Percentiles rank a stretch among this genome's conserved stretches.
phyloP scores from a whole-genome alignment of 345 rosid species.

The Salix caprea region DNA sequence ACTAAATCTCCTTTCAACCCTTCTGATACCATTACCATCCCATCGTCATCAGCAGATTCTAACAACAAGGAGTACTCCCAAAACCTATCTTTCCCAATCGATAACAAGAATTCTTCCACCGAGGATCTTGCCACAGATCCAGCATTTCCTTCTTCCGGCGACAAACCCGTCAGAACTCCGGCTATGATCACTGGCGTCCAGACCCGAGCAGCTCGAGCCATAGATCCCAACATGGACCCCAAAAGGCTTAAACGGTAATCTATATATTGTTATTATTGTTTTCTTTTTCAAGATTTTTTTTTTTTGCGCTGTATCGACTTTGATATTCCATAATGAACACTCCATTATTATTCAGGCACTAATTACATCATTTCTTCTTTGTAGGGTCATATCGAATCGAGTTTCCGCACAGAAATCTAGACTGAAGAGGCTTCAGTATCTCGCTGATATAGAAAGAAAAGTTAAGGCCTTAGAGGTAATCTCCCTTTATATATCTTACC shows the following conservation, averaged over 20 bases:
- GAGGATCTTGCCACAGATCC: neutral
- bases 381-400: constrained; percentile 16
- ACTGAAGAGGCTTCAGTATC: constrained; percentile 12
- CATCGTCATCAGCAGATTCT: neutral
- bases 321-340: neutral
- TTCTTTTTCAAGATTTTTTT: neutral
- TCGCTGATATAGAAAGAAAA: constrained; percentile 22
- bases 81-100: neutral
- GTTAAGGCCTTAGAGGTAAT: constrained; percentile 29
- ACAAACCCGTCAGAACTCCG: neutral
- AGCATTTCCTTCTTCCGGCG: neutral
- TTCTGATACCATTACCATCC: neutral
- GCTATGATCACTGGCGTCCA: neutral
- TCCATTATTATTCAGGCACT: neutral
- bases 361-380: neutral
- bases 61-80: neutral
- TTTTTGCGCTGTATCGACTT: neutral
- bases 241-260: constrained; percentile 32
- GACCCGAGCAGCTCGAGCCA: neutral
- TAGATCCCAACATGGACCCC: constrained; percentile 23
- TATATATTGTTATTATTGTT: neutral
- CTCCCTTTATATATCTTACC: neutral
- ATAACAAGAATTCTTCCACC: neutral
- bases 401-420: constrained; percentile 20
- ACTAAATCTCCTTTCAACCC: neutral